Base-by-base conservation (phyloP, 768 basidiomycete genomes). In the Calocera cornea region DNA sequence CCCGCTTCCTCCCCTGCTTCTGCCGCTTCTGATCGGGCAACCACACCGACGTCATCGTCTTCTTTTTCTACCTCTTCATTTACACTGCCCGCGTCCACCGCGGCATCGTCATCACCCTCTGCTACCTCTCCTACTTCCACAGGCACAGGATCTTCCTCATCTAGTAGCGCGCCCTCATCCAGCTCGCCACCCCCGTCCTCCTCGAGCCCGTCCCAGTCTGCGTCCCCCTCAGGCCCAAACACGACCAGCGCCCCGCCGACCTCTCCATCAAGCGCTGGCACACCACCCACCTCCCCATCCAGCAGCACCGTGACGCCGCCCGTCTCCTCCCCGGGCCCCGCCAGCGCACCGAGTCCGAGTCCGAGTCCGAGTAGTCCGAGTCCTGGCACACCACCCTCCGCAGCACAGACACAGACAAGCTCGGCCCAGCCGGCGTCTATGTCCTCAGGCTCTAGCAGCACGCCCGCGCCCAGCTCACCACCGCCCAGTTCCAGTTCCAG, bases 1-100 rank as follows among this genome's bases (percentile, higher is more conserved):
- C 67, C 64, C 24, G 54, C 71, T 19, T 64, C 68, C 16, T 66
- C 71, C 31, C n/a, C n/a, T n/a, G n/a, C n/a, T n/a, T n/a, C n/a
- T n/a, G n/a, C n/a, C n/a, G n/a, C 66, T 17, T 65, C 65, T 24
- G 36, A 38, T 38, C 11, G 38, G 22, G 40, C 70, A 33, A 64
- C 68, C 2, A 65, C n/a, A 14, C 27, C 64, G 27, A 19, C 66
- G 66, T 27, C 68, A 38, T 47, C 44, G 7, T 14, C 69, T 29
- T 34, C 69, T 33, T 44, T 38, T 17, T 19, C 63, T 29, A 65
- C 72, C 2, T 54, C 49, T 41, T 34, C 69, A 10, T 31, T 36
- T 40, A 17, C 65, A 41, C 40, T 41, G 19, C 40, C 19, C 40
- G 10, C 19, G 16, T 24, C 44, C 19, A 47, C 44, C 44, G 19